Conservation (phyloP, 2,329 filamentous ascomycete species). For the Cadophora sp. region DNA sequence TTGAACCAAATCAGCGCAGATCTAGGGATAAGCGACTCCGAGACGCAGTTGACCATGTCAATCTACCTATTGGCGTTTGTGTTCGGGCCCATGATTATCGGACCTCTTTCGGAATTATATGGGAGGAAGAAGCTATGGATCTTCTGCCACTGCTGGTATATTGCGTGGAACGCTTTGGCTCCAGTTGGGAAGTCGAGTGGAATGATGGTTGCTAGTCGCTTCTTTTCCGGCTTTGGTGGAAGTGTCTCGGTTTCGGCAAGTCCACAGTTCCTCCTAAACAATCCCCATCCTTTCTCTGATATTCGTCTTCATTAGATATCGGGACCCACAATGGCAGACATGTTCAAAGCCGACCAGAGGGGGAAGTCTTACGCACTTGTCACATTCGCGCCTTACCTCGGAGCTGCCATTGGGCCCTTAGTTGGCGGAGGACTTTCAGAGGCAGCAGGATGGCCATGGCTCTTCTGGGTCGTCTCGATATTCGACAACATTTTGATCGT, state of each 20-base stretch:
- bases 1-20: slow-evolving; percentile 56
- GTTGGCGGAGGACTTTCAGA: slow-evolving; percentile 53
- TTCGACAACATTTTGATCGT: slow-evolving; percentile 50
- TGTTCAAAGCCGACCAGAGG: slow-evolving; percentile 44
- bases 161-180: slow-evolving; percentile 58
- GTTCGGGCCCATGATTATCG: slow-evolving; percentile 54
- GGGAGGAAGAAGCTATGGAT: slow-evolving; percentile 51
- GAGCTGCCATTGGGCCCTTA: slow-evolving; percentile 56
- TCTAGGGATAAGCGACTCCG: slow-evolving; percentile 54
- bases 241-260: slow-evolving; percentile 52
- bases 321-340: slow-evolving; percentile 1
- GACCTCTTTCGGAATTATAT: slow-evolving; percentile 55
- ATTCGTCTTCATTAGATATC: neutral
- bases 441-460: slow-evolving; percentile 59
- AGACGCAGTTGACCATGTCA: slow-evolving; percentile 48
- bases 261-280: slow-evolving; percentile 34
- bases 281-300: neutral
- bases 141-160: slow-evolving; percentile 54
- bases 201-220: slow-evolving; percentile 50
- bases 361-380: slow-evolving; percentile 48
- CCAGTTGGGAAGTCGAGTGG: slow-evolving; percentile 51
- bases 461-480: slow-evolving; percentile 57
- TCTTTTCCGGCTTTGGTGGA: slow-evolving; percentile 55
- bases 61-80: slow-evolving; percentile 59
- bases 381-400: slow-evolving; percentile 62